These are phyloP conservation scores for Cymbopogon flexuosus DNA, from an alignment of 202 grass and related monocot species.

Conservation along the genomic window DNA sequence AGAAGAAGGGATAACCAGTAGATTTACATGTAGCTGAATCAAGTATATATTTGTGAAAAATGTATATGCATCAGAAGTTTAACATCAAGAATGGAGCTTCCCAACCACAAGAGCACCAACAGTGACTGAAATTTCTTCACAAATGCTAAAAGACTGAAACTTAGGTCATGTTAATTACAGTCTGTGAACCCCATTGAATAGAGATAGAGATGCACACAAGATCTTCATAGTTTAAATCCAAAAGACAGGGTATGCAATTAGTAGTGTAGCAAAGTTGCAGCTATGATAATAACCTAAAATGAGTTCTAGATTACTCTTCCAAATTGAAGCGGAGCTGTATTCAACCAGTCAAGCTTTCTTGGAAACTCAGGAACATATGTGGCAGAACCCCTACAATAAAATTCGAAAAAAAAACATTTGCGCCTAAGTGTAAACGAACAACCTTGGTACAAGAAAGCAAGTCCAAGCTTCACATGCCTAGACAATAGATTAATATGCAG, in stretches of 20 bases:
- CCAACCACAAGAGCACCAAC: background rate
- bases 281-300: conserved; percentile 45
- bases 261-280: conserved; percentile 24
- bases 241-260: background rate
- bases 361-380: conserved; percentile 83
- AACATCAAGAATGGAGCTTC: conserved; percentile 19
- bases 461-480: conserved; percentile 15
- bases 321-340: conserved; percentile 88
- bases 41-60: conserved; percentile 8
- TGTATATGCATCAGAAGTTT: background rate
- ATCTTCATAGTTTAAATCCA: conserved; percentile 16
- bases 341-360: conserved; percentile 92
- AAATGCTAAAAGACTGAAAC: background rate
- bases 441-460: background rate
- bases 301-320: conserved; percentile 73
- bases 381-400: conserved; percentile 61
- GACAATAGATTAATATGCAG: conserved; percentile 32
- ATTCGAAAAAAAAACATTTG: conserved; percentile 29
- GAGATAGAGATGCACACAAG: background rate
- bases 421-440: conserved; percentile 28
- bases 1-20: background rate
- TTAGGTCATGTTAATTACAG: conserved; percentile 3
- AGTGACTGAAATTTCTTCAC: background rate
- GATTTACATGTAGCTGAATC: background rate
- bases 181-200: background rate